These are phyloP conservation scores for Zymoseptoria tritici DNA, from an alignment of 2,329 filamentous ascomycete genomes.

Conservation along the genomic window DNA sequence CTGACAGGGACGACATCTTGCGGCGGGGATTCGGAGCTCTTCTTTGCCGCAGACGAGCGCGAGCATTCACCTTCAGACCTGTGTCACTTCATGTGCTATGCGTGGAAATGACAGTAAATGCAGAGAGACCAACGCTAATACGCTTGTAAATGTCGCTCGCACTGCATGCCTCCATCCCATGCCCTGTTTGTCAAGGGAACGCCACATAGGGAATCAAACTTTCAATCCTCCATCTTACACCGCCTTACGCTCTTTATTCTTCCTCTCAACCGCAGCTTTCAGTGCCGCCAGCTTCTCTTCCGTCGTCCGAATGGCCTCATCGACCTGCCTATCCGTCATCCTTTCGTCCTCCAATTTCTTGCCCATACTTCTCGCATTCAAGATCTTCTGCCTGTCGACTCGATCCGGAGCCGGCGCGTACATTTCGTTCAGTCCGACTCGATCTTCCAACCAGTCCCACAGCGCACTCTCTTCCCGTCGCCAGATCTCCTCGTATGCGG, in stretches of 20 bases:
- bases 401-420: conserved; percentile 20
- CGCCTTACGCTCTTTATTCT: conserved; percentile 15
- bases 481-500: conserved; percentile 93
- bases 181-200: background rate
- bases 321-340: conserved; percentile 77
- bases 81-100: background rate
- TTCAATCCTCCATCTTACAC: background rate
- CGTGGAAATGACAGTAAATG: background rate
- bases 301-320: conserved; percentile 72
- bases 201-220: too few species aligned
- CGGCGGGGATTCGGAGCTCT: too few species aligned
- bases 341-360: conserved; percentile 44
- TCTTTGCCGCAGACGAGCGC: too few species aligned
- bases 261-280: conserved; percentile 62
- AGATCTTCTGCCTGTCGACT: conserved; percentile 21
- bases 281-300: conserved; percentile 75
- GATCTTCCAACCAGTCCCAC: conserved; percentile 89
- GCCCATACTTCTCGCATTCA: conserved; percentile 20
- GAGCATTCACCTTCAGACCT: background rate
- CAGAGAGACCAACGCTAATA: background rate
- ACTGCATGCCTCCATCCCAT: background rate
- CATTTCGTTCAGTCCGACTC: conserved; percentile 61
- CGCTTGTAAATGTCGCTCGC: background rate
- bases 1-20: background rate
- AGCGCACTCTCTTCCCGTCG: conserved; percentile 75